Percentiles rank a stretch among this genome's conserved stretches.
These are phyloP conservation scores for Tulasnella sp. DNA, from an alignment of 768 basidiomycete species.

Conservation along the genomic window DNA sequence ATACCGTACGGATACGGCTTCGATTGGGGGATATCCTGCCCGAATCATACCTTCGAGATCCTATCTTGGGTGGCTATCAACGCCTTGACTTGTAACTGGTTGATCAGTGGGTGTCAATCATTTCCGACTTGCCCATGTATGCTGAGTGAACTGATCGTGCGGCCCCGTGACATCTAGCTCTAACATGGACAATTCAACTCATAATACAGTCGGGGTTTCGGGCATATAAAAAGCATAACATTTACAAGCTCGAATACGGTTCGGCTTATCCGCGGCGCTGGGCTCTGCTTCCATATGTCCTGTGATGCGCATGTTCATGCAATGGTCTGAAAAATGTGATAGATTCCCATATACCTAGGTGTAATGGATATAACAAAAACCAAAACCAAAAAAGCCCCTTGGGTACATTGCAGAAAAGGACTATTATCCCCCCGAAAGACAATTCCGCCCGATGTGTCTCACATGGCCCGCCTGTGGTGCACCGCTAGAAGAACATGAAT, in stretches of 20 bases:
- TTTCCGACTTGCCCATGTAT: neutral
- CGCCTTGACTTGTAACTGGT: slow-evolving; percentile 67
- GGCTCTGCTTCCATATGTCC: slow-evolving; percentile 70
- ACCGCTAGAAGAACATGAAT: too few relatives aligned
- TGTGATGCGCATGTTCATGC: too few relatives aligned
- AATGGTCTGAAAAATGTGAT: too few relatives aligned
- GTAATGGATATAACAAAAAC: too few relatives aligned
- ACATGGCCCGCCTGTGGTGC: too few relatives aligned
- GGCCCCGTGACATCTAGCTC: slow-evolving; percentile 64
- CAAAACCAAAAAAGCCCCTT: too few relatives aligned
- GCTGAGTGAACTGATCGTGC: slow-evolving; percentile 8
- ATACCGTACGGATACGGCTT: slow-evolving; percentile 91
- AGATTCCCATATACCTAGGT: too few relatives aligned
- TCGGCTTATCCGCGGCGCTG: slow-evolving; percentile 70
- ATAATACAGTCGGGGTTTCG: slow-evolving; percentile 79
- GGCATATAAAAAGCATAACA: slow-evolving; percentile 82
- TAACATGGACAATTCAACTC: slow-evolving; percentile 42
- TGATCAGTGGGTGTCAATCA: slow-evolving; percentile 44
- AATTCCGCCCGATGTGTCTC: too few relatives aligned
- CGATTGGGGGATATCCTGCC: slow-evolving; percentile 67
- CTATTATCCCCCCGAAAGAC: too few relatives aligned
- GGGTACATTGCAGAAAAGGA: too few relatives aligned
- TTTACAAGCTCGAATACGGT: slow-evolving; percentile 90
- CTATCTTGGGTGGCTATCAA: slow-evolving; percentile 62
- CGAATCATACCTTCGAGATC: slow-evolving; percentile 91